A percentile compares a stretch with the other conserved stretches of the same genome.
These are phyloP conservation scores for Ophiostoma perfectum DNA, from an alignment of 2,329 filamentous ascomycete species.

Conservation along the genomic window DNA sequence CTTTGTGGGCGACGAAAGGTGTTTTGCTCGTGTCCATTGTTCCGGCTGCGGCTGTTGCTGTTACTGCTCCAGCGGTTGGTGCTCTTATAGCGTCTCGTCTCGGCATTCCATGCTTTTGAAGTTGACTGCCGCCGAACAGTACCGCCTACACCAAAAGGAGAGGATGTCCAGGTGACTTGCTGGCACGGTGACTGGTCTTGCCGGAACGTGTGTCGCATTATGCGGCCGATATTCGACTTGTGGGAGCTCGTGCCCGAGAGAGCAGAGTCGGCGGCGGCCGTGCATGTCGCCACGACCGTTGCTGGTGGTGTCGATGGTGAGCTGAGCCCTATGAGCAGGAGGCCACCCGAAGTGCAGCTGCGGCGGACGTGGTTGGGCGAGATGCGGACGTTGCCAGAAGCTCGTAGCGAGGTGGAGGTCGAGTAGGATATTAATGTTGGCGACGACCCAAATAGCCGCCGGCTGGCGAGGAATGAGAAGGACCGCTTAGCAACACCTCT, in stretches of 20 bases:
- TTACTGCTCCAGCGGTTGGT: slow-evolving; percentile 29
- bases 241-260: slow-evolving; percentile 26
- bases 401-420: neutral
- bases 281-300: slow-evolving; percentile 38
- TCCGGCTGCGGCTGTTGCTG: slow-evolving; percentile 17
- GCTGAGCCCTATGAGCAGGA: slow-evolving; percentile 46
- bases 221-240: slow-evolving; percentile 33
- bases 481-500: slow-evolving; percentile 10
- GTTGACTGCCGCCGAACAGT: neutral
- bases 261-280: slow-evolving; percentile 37
- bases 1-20: neutral
- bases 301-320: slow-evolving; percentile 38
- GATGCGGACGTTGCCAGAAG: slow-evolving; percentile 27
- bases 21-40: neutral
- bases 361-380: slow-evolving; percentile 41
- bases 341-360: slow-evolving; percentile 51
- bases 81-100: slow-evolving; percentile 31
- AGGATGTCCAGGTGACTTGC: neutral
- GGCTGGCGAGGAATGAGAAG: slow-evolving; percentile 18
- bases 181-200: slow-evolving; percentile 4
- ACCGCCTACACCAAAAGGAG: neutral
- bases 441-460: slow-evolving; percentile 17
- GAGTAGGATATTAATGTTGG: neutral
- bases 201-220: slow-evolving; percentile 37
- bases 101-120: slow-evolving; percentile 22